Base-by-base conservation (phyloP, 441 rosid species). In the Euphorbia neoarborescens region DNA sequence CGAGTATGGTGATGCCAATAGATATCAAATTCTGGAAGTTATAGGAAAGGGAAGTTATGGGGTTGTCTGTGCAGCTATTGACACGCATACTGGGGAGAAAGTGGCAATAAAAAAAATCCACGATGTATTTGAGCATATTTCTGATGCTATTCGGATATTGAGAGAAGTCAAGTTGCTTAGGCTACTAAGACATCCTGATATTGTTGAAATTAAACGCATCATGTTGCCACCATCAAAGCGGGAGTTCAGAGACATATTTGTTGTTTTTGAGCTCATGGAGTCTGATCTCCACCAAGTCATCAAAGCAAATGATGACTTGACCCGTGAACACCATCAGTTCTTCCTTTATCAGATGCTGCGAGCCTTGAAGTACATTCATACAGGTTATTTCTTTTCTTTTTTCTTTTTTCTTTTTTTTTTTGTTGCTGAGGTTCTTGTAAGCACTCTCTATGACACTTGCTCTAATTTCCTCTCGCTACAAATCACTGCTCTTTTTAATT, bases 11-110 rank as follows among this genome's bases (percentile, higher is more conserved):
- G 99, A 95, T 83, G 96, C 96, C 22, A 95, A 88, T 74, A 84
- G 96, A 71, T 92, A 95, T 61, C 85, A 80, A 74, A 83, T 89
- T 76, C 86, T 88, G 50, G 97, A 95, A 84, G 90, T 95, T 38
- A 84, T 95, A 62, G 98, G 98, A 22, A 95, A 92, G 80, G 99
- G 98, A 80, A 92, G 99, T 86, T 95, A 95, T 72, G 99, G 97
- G 51, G 95, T 92, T 79, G 99, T 95, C 61, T 90, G 98, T 79
- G 91, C 98, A 25, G 99, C 97, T 24, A 80, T 86, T 75, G 99
- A 95, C 80, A 90, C 95, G 0, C 98, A 90, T 42, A 88, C 95
- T 0, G 92, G 97, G 65, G 97, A 91, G 64, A 94, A 85, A 77
- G 96, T 94, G 11, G 98, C 97, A 3, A 91, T 91, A 32, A 91